phyloP scores from a whole-genome alignment of 1,284 basidiomycete species.

The Sanghuangporus sanghuang region DNA sequence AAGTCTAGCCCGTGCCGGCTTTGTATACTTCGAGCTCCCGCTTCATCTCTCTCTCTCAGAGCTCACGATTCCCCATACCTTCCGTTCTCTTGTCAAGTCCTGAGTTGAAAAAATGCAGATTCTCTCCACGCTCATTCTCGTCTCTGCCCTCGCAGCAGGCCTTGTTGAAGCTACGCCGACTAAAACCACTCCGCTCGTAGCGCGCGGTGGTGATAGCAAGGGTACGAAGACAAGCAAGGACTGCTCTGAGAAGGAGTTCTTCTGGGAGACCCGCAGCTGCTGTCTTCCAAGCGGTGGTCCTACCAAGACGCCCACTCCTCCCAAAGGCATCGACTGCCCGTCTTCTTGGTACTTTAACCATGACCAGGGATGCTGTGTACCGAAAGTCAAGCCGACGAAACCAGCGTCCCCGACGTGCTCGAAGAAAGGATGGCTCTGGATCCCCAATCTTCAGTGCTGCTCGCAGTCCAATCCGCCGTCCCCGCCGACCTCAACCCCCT shows the following conservation, averaged over 20 bases:
- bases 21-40: conserved; percentile 8
- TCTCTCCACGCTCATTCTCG: conserved; percentile 16
- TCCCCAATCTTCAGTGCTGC: conserved; percentile 13
- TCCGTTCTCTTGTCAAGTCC: background rate
- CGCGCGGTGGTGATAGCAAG: background rate
- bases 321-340: conserved; percentile 13
- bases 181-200: background rate
- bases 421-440: conserved; percentile 9
- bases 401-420: conserved; percentile 12
- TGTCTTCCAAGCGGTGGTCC: conserved; percentile 19
- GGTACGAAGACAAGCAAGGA: background rate
- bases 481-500: background rate
- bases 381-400: conserved; percentile 4
- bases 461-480: background rate
- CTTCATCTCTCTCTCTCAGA: background rate
- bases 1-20: conserved; percentile 3
- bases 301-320: conserved; percentile 10
- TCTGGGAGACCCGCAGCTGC: conserved; percentile 15
- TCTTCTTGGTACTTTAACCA: conserved; percentile 17
- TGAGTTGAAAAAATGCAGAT: conserved; percentile 3
- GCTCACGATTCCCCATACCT: background rate
- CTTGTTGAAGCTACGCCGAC: conserved; percentile 15
- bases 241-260: conserved; percentile 17
- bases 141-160: conserved; percentile 15
- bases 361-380: conserved; percentile 18